Evolutionary conservation across 129 eudicot species (phyloP).

Genomic region (Oenanthe sinensis): DNA sequence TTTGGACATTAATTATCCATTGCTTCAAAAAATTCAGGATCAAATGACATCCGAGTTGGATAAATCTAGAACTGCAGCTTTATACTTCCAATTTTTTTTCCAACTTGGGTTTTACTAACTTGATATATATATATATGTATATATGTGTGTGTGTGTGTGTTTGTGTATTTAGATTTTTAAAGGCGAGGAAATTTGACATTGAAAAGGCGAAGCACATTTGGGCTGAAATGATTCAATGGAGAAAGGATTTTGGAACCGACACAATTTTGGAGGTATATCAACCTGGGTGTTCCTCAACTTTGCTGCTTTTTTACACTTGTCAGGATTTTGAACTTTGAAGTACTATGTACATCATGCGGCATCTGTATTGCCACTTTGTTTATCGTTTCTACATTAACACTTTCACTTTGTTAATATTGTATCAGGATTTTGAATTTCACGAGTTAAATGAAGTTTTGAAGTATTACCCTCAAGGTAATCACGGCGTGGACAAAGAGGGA

Average conservation of each 20-base stretch:
- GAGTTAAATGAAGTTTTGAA: constrained; percentile 81
- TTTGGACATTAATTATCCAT: neutral
- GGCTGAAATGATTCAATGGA: constrained; percentile 75
- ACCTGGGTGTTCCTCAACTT: neutral
- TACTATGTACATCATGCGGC: neutral
- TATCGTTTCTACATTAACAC: constrained; percentile 6
- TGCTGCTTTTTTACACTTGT: neutral
- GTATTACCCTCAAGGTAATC: constrained; percentile 90
- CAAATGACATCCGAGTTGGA: neutral
- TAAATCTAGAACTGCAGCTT: neutral
- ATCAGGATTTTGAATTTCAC: constrained; percentile 79
- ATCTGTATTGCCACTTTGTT: neutral
- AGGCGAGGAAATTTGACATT: constrained; percentile 61
- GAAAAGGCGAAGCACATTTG: constrained; percentile 75
- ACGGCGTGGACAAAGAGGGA: constrained; percentile 91
- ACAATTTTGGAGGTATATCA: constrained; percentile 44
- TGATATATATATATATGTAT: neutral
- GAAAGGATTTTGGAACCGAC: constrained; percentile 59
- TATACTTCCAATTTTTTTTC: constrained; percentile 3
- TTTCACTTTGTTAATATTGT: constrained; percentile 9
- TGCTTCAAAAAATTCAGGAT: neutral
- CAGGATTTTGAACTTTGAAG: neutral
- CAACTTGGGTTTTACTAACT: neutral
- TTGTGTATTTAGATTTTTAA: constrained; percentile 44
- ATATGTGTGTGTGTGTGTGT: too few species aligned